Base-by-base conservation (phyloP, 2,329 filamentous ascomycete genomes). In the Mariannaea sp. region DNA sequence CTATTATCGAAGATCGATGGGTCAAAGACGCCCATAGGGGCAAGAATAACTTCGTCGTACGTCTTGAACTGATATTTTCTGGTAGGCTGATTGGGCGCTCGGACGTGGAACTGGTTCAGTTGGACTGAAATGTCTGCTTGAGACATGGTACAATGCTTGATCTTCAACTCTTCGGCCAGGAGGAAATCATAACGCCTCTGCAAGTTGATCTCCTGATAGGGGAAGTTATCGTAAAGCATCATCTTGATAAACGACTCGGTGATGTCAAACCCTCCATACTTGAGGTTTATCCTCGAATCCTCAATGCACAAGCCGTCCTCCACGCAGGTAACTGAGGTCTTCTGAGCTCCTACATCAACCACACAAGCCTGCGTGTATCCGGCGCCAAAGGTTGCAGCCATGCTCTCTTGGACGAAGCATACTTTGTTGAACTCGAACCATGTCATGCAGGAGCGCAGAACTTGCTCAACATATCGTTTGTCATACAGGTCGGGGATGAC, bases 401-500 rank as follows among this genome's bases (percentile, higher is more conserved):
- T 84, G 67, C 92, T 96, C 74, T 99, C 94, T 71, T 99, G 94
- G 54, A 97, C 92, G 68, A 99, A 95, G 70, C 90, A 95, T 42
- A 97, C 86, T 50, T 88, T 86, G 58, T 84, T 88, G 69, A 99
- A 96, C 51, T 92, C 88, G 67, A 97, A 94, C 75, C 93, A 92
- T 41, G 84, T 87, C 77, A 97, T 88, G 64, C 93, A 85, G 55
- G 94, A 90, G 50, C 92, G 87, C 35, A 99, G 78, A 8, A 95
- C 77, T 68, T 89, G 86, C 43, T 91, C 90, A 14, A 97, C 90
- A 60, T 97, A 96, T 44, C 84, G 85, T 71, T 96, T 95, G 75
- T 99, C 94, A 74, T 97, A 99, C 8, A 99, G 80, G 70, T 99
- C 94, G 0, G 94, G 94, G 40, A 99, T 95, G 58, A 99, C 87